Percentiles rank a stretch among this genome's conserved stretches.
Conservation (phyloP, 192 early-diverging fungal genomes). For the Mortierella antarctica region DNA sequence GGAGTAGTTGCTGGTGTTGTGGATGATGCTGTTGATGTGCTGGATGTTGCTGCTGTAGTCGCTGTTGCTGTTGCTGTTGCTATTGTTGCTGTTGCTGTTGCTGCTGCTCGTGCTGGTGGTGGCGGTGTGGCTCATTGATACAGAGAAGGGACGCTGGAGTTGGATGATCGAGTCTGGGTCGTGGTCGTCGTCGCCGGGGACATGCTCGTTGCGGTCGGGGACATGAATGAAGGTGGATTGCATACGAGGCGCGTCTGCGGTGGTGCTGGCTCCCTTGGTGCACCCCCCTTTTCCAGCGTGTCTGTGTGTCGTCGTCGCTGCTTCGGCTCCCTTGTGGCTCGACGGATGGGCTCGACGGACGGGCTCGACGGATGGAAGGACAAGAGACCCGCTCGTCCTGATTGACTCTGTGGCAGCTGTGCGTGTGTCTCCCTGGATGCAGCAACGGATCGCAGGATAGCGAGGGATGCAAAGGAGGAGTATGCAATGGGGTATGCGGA, state of each 20-base stretch:
- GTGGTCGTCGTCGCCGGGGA: slow-evolving; percentile 28
- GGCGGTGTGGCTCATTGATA: slow-evolving; percentile 37
- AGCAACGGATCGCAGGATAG: too few species aligned
- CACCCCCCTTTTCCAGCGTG: background rate
- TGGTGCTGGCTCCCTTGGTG: background rate
- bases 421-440: too few species aligned
- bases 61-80: background rate
- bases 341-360: background rate
- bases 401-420: too few species aligned
- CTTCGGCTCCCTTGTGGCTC: too few species aligned
- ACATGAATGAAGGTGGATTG: slow-evolving; percentile 32
- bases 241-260: slow-evolving; percentile 18
- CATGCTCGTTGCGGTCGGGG: slow-evolving; percentile 36
- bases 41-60: background rate
- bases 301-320: too few species aligned
- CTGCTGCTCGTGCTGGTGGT: background rate
- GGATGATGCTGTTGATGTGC: background rate
- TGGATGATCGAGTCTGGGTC: slow-evolving; percentile 9
- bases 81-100: slow-evolving; percentile 5
- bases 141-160: slow-evolving; percentile 17
- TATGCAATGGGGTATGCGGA: too few species aligned
- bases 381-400: background rate
- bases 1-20: background rate
- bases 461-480: too few species aligned
- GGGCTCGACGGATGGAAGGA: slow-evolving; percentile 5